Evolutionary conservation across 2,329 filamentous ascomycete species (phyloP).

Genomic region (Calonectria honghensis): DNA sequence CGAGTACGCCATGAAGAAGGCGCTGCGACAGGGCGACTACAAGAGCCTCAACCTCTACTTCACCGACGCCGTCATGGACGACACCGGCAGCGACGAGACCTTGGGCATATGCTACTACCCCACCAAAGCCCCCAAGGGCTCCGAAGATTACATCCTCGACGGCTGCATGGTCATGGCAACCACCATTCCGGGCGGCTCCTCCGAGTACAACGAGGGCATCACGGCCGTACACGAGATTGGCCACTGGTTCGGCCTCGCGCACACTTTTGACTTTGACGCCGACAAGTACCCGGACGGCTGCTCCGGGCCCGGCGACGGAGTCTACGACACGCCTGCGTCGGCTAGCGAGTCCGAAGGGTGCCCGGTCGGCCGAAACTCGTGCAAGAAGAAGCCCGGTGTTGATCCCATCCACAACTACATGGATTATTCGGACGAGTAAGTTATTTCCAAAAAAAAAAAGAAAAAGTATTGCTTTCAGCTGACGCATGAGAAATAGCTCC

Average conservation of each 20-base stretch:
- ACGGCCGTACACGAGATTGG: constrained; percentile 14
- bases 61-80: background rate
- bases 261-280: background rate
- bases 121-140: background rate
- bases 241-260: constrained; percentile 9
- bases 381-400: background rate
- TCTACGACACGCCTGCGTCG: constrained; percentile 2
- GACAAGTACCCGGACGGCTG: background rate
- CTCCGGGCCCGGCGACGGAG: constrained; percentile 5
- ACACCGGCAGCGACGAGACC: too few relatives aligned
- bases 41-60: constrained; percentile 4
- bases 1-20: background rate
- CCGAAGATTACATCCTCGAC: constrained; percentile 1
- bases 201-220: background rate
- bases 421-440: constrained; percentile 21
- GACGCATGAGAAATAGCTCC: background rate
- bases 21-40: constrained; percentile 5
- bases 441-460: too few relatives aligned
- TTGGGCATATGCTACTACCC: constrained; percentile 10
- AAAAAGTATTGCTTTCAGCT: background rate
- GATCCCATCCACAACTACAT: constrained; percentile 20
- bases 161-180: background rate
- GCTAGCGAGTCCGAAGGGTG: background rate
- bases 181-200: background rate
- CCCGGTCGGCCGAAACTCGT: background rate